Percentiles rank a stretch among this genome's conserved stretches.
These are phyloP conservation scores for Sanghuangporus baumii DNA, from an alignment of 1,284 basidiomycete genomes.

Conservation along the genomic window DNA sequence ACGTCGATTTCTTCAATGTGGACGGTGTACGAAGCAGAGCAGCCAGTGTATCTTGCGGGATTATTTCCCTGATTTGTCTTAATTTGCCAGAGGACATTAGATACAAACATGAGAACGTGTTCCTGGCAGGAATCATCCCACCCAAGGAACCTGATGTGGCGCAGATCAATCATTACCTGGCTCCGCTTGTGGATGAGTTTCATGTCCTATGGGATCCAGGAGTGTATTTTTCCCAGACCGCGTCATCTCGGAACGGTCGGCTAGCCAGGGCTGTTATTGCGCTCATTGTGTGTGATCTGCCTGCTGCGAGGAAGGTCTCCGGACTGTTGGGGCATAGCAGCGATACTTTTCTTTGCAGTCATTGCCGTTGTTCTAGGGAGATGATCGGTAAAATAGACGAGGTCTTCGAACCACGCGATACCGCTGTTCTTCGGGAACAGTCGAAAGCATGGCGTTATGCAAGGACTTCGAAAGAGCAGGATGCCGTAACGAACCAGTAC, in stretches of 20 bases:
- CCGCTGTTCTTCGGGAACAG: conserved; percentile 17
- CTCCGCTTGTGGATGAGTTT: conserved; percentile 28
- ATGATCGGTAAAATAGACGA: conserved; percentile 18
- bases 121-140: conserved; percentile 24
- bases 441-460: conserved; percentile 21
- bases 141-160: conserved; percentile 23
- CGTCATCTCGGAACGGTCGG: conserved; percentile 20
- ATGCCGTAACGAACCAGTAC: conserved; percentile 19
- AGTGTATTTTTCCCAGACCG: conserved; percentile 20
- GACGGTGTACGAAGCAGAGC: conserved; percentile 26
- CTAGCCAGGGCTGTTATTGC: background rate
- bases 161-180: conserved; percentile 27
- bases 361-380: conserved; percentile 15
- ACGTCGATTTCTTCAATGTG: conserved; percentile 37
- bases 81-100: conserved; percentile 27
- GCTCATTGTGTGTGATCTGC: conserved; percentile 25
- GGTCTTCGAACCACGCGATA: conserved; percentile 2
- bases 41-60: conserved; percentile 28
- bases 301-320: conserved; percentile 25
- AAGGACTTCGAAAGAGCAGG: conserved; percentile 6
- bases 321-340: conserved; percentile 18
- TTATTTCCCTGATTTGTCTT: conserved; percentile 28
- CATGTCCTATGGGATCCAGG: conserved; percentile 27
- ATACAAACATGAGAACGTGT: conserved; percentile 26
- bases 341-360: conserved; percentile 18